Conservation (phyloP, 164 flowering plant genomes). For the Pachysandra terminalis region DNA sequence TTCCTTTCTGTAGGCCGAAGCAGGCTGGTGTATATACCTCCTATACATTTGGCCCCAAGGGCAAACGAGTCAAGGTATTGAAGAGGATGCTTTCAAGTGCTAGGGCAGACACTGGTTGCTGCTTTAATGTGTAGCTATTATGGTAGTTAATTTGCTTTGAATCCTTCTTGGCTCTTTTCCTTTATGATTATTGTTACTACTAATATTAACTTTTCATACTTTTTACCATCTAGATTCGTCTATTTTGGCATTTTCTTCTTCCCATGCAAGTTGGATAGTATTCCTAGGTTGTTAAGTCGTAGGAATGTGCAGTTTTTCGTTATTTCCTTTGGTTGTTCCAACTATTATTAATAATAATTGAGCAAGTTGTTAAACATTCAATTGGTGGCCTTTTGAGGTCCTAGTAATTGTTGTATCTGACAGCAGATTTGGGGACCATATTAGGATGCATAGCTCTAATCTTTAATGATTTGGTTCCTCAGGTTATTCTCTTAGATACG, state of each 20-base stretch:
- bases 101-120: too few relatives aligned
- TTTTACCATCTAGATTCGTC: neutral
- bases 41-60: slow-evolving; percentile 64
- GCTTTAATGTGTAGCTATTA: neutral
- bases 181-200: too few relatives aligned
- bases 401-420: neutral
- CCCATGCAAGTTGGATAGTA: neutral
- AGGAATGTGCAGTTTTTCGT: too few relatives aligned
- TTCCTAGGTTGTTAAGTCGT: too few relatives aligned
- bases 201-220: too few relatives aligned
- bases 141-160: neutral
- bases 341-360: too few relatives aligned
- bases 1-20: slow-evolving; percentile 46
- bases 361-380: neutral
- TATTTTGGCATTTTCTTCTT: neutral
- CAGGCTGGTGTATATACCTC: slow-evolving; percentile 81
- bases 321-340: too few relatives aligned
- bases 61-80: slow-evolving; percentile 57
- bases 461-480: slow-evolving; percentile 12
- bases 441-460: too few relatives aligned
- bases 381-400: neutral
- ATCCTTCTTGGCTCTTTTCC: neutral
- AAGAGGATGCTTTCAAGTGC: neutral
- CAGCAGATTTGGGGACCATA: neutral
- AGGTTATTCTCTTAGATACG: slow-evolving; percentile 76